Percentiles rank a stretch among this genome's conserved stretches.
These are phyloP conservation scores for Penicillium aurantiogriseum DNA, from an alignment of 2,329 filamentous ascomycete species.

Conservation along the genomic window DNA sequence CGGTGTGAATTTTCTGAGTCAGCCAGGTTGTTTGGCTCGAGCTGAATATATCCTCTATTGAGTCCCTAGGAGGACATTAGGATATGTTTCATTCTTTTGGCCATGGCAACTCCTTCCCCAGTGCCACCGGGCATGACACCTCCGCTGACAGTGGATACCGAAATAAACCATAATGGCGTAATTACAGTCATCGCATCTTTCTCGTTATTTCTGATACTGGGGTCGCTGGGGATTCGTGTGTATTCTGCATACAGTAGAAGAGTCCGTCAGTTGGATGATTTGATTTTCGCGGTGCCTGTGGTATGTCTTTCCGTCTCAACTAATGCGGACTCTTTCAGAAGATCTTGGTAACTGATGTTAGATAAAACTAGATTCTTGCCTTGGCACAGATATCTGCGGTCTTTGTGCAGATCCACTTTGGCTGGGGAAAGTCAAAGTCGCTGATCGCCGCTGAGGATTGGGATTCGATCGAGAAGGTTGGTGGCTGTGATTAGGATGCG, in stretches of 20 bases:
- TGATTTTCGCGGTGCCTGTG: conserved; percentile 33
- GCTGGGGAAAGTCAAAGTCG: conserved; percentile 40
- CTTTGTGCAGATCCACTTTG: conserved; percentile 39
- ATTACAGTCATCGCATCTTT: conserved; percentile 43
- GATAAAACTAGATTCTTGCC: conserved; percentile 29
- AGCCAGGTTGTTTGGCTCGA: not conserved
- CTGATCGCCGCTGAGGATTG: conserved; percentile 21
- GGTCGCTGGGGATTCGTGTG: conserved; percentile 41
- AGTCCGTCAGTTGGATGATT: conserved; percentile 36
- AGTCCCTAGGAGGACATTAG: not conserved
- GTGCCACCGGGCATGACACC: conserved; percentile 24
- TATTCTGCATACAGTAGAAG: conserved; percentile 39
- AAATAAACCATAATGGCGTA: conserved; percentile 42
- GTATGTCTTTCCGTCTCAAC: conserved; percentile 18
- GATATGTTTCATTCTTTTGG: not conserved
- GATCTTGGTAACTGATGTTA: not conserved
- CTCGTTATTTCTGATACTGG: conserved; percentile 39
- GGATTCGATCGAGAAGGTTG: conserved; percentile 38
- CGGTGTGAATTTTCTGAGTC: not conserved
- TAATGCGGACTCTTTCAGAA: not conserved
- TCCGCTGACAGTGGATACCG: conserved; percentile 38
- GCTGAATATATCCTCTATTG: conserved; percentile 3
- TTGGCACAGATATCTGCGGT: conserved; percentile 40
- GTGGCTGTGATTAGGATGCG: not conserved
- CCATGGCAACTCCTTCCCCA: conserved; percentile 3